Evolutionary conservation across 768 basidiomycete genomes (phyloP), one percentile per base, ranked within the genome.

Genomic region (Panaeolus papilionaceus): DNA sequence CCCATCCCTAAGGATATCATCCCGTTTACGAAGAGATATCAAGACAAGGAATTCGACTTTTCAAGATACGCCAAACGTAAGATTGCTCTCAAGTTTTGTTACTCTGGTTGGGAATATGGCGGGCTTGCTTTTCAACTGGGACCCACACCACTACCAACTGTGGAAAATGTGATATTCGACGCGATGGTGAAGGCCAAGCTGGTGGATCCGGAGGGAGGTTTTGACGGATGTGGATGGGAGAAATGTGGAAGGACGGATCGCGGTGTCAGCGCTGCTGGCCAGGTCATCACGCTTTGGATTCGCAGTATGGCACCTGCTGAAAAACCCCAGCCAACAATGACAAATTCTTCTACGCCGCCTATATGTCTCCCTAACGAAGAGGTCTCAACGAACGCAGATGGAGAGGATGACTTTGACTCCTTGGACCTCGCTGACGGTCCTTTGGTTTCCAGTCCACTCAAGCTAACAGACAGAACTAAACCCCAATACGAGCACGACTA

Each of bases 211-310:
- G 86, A 84, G 3, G 85, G 80, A 4, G 94, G 94, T 4, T 81
- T 92, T 65, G 92, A 96, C 16, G 96, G 93, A 0, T 96, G 95
- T 74, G 93, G 88, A 40, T 99, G 94, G 89, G 90, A 93, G 75
- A 85, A 88, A 71, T 98, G 98, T 77, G 97, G 98, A 12, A 80
- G 98, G 74, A 99, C 98, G 33, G 98, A 99, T 83, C 85, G 91
- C 20, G 96, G 97, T 0, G 98, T 99, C 67, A 97, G 95, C 75
- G 94, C 92, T 44, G 93, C 92, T 8, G 96, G 95, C 3, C 97
- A 99, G 76, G 96, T 99, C 26, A 84, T 98, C 62, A 94, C 92
- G 62, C 83, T 99, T 8, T 96, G 94, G 92, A 89, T 98, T 12
- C 82, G 96, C 67, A 95, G 94, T 77, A 86, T 87, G 10, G 76